Base-by-base conservation (phyloP, 495 filamentous ascomycete species). In the Lasiosphaeris hirsuta region DNA sequence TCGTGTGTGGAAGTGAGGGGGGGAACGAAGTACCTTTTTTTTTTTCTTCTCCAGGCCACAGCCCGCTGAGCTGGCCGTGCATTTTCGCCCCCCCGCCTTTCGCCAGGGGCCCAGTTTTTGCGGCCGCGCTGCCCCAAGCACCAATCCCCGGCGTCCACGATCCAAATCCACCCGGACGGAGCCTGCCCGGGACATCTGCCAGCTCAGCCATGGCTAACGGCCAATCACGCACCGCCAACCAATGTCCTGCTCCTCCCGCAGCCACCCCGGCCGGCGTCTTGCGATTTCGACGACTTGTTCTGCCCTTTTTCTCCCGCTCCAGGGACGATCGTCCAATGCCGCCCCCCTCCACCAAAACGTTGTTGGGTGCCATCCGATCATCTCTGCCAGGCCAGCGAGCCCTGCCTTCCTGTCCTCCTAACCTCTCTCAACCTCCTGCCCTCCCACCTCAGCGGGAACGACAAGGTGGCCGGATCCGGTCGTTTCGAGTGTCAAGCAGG, bases 31-130 rank as follows among this genome's bases (percentile, higher is more conserved):
- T 10, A 52, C 14, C 23, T 53, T 57, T 54, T 44, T 46, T 44
- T 51, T 36, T 35, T 15, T 19, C 43, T 34, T 46, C 23, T 30
- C 23, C 59, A 57, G 54, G 34, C 38, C 61, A 63, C 58, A 64
- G 63, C 61, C 64, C 49, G 57, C 61, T 71, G 69, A 59, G 69
- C 58, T 72, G 69, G 63, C 69, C 63, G 65, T 70, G 67, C 69
- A 72, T 66, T 48, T 61, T 49, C 61, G 54, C 54, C 60, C 60
- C 59, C 62, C 68, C 63, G 54, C 62, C 61, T 58, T 57, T 63
- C 34, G 10, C 33, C 18, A 44, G 41, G 47, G 64, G 33, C 42
- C 63, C 58, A 58, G 49, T 67, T 60, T 67, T 64, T 41, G 54
- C 50, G 61, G 56, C 60, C 51, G 46, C 54, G 51, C 49, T 37